A percentile compares a stretch with the other conserved stretches of the same genome.
Evolutionary conservation across 495 filamentous ascomycete genomes (phyloP).

Genomic region (Tuber umbilicatum): DNA sequence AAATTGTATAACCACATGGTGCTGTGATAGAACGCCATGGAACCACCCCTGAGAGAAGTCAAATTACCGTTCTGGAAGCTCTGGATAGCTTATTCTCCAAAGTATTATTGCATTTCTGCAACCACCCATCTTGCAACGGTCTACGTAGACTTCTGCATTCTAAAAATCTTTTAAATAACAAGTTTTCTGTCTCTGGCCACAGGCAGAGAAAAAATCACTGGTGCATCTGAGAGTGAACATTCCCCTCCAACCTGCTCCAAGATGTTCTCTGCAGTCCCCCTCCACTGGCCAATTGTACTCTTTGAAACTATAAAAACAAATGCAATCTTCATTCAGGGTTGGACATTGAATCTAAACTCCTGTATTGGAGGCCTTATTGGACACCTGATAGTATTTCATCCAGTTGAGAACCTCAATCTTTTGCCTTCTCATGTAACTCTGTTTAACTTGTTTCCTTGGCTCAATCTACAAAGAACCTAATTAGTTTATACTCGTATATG

Average conservation of each 20-base stretch:
- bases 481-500: no score
- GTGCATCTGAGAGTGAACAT: not conserved
- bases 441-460: no score
- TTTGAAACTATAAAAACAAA: not conserved
- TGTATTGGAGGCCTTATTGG: not conserved
- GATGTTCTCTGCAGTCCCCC: not conserved
- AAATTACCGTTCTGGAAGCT: not conserved
- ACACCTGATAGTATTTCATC: not conserved
- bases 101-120: no score
- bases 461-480: no score
- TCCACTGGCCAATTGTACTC: not conserved
- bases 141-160: not conserved
- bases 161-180: not conserved
- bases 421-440: not conserved
- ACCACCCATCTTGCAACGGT: not conserved
- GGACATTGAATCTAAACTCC: no score
- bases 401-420: not conserved
- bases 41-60: not conserved
- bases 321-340: no score
- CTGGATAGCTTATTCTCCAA: no score
- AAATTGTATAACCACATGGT: not conserved
- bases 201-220: not conserved
- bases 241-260: not conserved
- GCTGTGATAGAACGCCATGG: not conserved
- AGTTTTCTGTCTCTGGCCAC: not conserved